Percentiles rank a stretch among this genome's conserved stretches.
These are phyloP conservation scores for Hypoxylon subgilvum DNA, from an alignment of 495 filamentous ascomycete genomes.

Conservation along the genomic window DNA sequence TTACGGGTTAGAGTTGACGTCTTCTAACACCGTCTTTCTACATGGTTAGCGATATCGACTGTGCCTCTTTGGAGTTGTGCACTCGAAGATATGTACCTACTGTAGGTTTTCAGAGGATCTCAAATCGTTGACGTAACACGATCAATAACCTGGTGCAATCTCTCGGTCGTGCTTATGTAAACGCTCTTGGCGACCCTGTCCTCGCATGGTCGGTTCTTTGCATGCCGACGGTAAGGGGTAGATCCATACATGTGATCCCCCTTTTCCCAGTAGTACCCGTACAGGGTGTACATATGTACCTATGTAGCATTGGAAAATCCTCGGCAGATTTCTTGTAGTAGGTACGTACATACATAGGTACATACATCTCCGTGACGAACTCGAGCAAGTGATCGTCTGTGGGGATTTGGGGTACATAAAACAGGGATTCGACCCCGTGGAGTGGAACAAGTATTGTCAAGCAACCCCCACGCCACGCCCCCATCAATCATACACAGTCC, in stretches of 20 bases:
- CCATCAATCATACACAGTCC: not conserved
- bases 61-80: too few relatives aligned
- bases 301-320: slow-evolving; percentile 9
- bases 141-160: too few relatives aligned
- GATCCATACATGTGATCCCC: slow-evolving; percentile 1
- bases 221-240: slow-evolving; percentile 11
- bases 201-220: slow-evolving; percentile 18
- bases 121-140: too few relatives aligned
- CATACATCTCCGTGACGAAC: slow-evolving; percentile 15
- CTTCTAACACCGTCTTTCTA: not conserved
- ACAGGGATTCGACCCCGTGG: slow-evolving; percentile 38
- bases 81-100: too few relatives aligned
- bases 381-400: slow-evolving; percentile 4
- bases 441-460: slow-evolving; percentile 20
- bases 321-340: slow-evolving; percentile 7
- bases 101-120: too few relatives aligned
- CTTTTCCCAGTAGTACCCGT: not conserved
- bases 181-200: too few relatives aligned
- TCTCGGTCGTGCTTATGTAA: too few relatives aligned
- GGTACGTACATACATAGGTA: not conserved
- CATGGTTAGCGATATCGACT: too few relatives aligned
- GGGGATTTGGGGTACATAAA: slow-evolving; percentile 35
- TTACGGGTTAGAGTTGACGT: not conserved
- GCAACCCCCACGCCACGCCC: slow-evolving; percentile 25
- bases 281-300: not conserved